Evolutionary conservation across 176 grass and related monocot genomes (phyloP), one percentile per base, ranked within the genome.

Genomic region (Neostapfia colusana): DNA sequence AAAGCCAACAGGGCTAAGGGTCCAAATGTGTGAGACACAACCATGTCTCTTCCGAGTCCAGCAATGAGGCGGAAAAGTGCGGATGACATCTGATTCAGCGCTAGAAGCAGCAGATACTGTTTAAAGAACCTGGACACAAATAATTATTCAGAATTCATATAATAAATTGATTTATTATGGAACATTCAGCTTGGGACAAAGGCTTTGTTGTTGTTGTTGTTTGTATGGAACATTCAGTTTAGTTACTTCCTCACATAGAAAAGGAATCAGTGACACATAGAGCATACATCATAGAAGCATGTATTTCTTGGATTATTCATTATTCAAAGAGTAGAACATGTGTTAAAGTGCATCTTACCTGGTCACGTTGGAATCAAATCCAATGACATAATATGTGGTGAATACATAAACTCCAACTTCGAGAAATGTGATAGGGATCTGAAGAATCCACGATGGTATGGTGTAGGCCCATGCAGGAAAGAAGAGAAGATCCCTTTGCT

Each of bases 381-480:
- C 93, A 74, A 96, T 96, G 65, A 82, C 86, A 53, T 89, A 96
- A 77, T 96, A 96, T 80, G 90, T 82, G 36, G 85, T 82, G 65
- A 91, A 91, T 37, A 88, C 86, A 88, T 83, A 96, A 58, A 92
- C 70, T 10, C 86, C 93, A 0, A 87, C 88, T 92, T 96, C 93
- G 40, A 96, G 17, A 77, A 96, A 92, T 54, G 93, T 89, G 74
- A 96, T 96, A 67, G 92, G 92, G 40, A 96, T 96, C 59, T 92
- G 87, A 80, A 96, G 80, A 86, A 96, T 89, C 89, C 89, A 96
- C 2, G 89, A 86, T 18, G 92, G 92, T 73, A 96, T 70, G 62
- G 89, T 87, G 53, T 89, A 96, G 60, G 89, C 84, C 92, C 92
- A 96, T 63, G 89, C 81, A 78, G 92, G 92, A 56, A 92, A 96